These are phyloP conservation scores for Polychytrium aggregatum DNA, from an alignment of 192 early-diverging fungal genomes.

Conservation along the genomic window DNA sequence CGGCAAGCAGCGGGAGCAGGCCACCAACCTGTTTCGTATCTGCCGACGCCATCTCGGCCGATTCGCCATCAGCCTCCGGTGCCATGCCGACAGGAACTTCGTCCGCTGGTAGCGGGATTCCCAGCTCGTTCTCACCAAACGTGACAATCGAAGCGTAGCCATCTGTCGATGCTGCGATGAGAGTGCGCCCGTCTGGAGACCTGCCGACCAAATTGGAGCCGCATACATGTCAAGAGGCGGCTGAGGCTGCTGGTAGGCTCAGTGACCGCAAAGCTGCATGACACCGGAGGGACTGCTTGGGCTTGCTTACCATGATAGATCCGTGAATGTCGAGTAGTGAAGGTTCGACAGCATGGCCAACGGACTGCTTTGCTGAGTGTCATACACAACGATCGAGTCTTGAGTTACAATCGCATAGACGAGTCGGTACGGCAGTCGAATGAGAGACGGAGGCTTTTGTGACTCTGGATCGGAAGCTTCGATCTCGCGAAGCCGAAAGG, in stretches of 20 bases:
- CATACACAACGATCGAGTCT: conserved; percentile 73
- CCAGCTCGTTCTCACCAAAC: conserved; percentile 60
- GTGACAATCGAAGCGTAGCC: conserved; percentile 75
- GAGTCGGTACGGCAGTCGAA: conserved; percentile 56
- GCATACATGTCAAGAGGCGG: too few species aligned
- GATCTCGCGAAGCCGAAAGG: conserved; percentile 33
- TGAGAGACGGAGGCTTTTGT: conserved; percentile 3
- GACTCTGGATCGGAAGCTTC: conserved; percentile 4
- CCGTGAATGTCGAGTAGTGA: conserved; percentile 84
- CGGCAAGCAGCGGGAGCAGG: too few species aligned
- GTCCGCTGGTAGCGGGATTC: too few species aligned
- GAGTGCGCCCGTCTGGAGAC: conserved; percentile 57
- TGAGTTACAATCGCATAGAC: conserved; percentile 80
- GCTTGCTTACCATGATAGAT: conserved; percentile 67
- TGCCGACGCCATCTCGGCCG: too few species aligned
- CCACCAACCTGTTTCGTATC: too few species aligned
- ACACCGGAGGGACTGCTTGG: background rate
- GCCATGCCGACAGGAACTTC: too few species aligned
- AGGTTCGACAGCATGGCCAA: conserved; percentile 64
- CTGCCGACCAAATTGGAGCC: conserved; percentile 20
- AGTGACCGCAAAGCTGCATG: conserved; percentile 1
- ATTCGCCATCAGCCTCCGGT: too few species aligned
- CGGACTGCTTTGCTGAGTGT: conserved; percentile 62
- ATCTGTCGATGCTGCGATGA: conserved; percentile 72
- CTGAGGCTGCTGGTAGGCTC: too few species aligned